Evolutionary conservation across 2,329 filamentous ascomycete species (phyloP).

Genomic region (Apiospora aurea): DNA sequence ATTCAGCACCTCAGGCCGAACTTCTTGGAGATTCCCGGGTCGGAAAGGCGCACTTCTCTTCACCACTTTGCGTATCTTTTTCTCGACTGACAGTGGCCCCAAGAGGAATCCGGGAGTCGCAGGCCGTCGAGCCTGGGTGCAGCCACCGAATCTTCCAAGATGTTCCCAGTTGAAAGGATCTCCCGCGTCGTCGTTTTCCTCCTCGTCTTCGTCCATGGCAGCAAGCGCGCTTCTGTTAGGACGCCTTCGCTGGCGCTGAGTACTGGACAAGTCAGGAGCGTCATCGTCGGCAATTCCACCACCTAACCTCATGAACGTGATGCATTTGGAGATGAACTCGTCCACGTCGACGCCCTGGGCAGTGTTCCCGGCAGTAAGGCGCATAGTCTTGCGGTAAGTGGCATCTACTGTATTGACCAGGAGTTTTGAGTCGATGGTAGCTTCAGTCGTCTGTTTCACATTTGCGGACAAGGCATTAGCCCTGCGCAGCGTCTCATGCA

Average conservation of each 20-base stretch:
- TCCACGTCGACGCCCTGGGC: conserved; percentile 85
- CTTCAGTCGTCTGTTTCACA: conserved; percentile 89
- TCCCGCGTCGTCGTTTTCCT: conserved; percentile 72
- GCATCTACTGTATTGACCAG: conserved; percentile 83
- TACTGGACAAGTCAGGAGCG: conserved; percentile 57
- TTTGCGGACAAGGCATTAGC: conserved; percentile 71
- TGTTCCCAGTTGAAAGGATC: conserved; percentile 87
- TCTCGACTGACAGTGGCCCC: conserved; percentile 88
- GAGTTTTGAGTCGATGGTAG: conserved; percentile 87
- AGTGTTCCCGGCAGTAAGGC: conserved; percentile 75
- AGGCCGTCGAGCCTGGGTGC: conserved; percentile 76
- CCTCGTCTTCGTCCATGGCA: conserved; percentile 61
- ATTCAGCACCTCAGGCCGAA: conserved; percentile 79
- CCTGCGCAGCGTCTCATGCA: conserved; percentile 70
- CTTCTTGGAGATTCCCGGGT: conserved; percentile 71
- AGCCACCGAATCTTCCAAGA: conserved; percentile 78
- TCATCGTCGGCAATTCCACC: conserved; percentile 60
- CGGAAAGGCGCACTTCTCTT: conserved; percentile 76
- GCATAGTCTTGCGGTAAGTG: conserved; percentile 78
- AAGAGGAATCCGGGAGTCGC: conserved; percentile 84
- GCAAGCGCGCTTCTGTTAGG: conserved; percentile 42
- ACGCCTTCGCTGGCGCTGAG: conserved; percentile 54
- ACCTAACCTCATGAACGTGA: conserved; percentile 82
- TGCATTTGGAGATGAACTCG: conserved; percentile 89
- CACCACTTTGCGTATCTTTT: conserved; percentile 74